Evolutionary conservation across 2,329 filamentous ascomycete genomes (phyloP).

Genomic region (Rhynchosporium secalis): DNA sequence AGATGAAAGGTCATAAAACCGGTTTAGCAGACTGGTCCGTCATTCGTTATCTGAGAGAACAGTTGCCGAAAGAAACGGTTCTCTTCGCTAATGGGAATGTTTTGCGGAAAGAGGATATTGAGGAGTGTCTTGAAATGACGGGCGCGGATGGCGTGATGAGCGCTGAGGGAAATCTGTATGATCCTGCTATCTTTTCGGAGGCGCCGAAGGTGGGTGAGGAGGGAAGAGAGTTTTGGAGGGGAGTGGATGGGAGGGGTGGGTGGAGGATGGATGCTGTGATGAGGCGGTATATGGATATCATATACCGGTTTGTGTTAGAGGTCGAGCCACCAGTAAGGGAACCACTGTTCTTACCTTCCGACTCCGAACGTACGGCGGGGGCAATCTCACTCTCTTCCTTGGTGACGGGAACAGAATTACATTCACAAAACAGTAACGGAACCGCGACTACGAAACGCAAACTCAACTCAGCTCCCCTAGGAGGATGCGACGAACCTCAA

Average conservation of each 20-base stretch:
- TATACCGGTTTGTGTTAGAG: slow-evolving; percentile 75
- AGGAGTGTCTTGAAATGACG: slow-evolving; percentile 75
- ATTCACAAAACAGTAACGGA: neutral
- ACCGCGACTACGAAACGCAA: slow-evolving; percentile 18
- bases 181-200: slow-evolving; percentile 80
- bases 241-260: slow-evolving; percentile 74
- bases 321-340: slow-evolving; percentile 63
- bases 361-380: slow-evolving; percentile 40
- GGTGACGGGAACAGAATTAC: neutral
- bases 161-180: slow-evolving; percentile 90
- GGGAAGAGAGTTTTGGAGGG: slow-evolving; percentile 83
- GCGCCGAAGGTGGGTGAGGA: slow-evolving; percentile 64
- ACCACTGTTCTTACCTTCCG: slow-evolving; percentile 68
- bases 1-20: slow-evolving; percentile 95
- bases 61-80: slow-evolving; percentile 81
- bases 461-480: slow-evolving; percentile 1
- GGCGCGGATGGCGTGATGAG: slow-evolving; percentile 94
- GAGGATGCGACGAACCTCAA: slow-evolving; percentile 29
- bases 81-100: slow-evolving; percentile 98
- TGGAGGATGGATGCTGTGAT: slow-evolving; percentile 87
- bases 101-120: slow-evolving; percentile 75
- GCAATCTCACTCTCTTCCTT: slow-evolving; percentile 14
- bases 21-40: slow-evolving; percentile 90
- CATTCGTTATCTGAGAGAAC: slow-evolving; percentile 78
- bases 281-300: slow-evolving; percentile 85